These are phyloP conservation scores for Phanerochaete carnosa DNA, from an alignment of 768 basidiomycete genomes.

Conservation along the genomic window DNA sequence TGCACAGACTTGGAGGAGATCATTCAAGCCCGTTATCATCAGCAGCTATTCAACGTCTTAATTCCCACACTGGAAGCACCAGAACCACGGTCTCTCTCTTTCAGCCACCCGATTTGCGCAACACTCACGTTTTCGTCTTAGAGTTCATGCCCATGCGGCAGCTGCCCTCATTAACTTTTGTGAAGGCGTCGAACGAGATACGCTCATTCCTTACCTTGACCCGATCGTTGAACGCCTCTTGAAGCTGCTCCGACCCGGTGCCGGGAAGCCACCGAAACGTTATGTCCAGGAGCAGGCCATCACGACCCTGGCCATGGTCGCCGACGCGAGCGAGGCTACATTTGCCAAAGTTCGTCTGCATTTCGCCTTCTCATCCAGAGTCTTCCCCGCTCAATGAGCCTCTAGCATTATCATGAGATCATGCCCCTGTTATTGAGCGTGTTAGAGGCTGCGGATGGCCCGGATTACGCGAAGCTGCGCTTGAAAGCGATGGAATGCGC, in stretches of 20 bases:
- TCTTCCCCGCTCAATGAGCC: background rate
- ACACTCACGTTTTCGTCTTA: slow-evolving; percentile 25
- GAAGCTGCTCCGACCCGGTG: slow-evolving; percentile 55
- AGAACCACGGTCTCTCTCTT: slow-evolving; percentile 54
- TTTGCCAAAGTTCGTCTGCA: slow-evolving; percentile 59
- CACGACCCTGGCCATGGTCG: slow-evolving; percentile 86
- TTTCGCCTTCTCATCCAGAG: background rate
- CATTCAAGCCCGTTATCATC: slow-evolving; percentile 70
- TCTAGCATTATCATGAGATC: slow-evolving; percentile 69
- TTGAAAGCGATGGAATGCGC: slow-evolving; percentile 92
- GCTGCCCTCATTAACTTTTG: slow-evolving; percentile 91
- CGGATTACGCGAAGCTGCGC: slow-evolving; percentile 64
- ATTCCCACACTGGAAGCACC: slow-evolving; percentile 74
- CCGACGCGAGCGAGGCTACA: slow-evolving; percentile 75
- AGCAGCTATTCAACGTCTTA: slow-evolving; percentile 64
- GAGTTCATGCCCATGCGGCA: slow-evolving; percentile 84
- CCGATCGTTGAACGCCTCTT: slow-evolving; percentile 72
- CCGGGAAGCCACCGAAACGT: slow-evolving; percentile 41
- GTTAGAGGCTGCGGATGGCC: slow-evolving; percentile 64
- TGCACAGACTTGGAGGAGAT: slow-evolving; percentile 88
- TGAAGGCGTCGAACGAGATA: slow-evolving; percentile 75
- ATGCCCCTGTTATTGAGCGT: slow-evolving; percentile 82
- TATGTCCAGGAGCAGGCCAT: slow-evolving; percentile 90
- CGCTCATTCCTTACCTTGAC: slow-evolving; percentile 74
- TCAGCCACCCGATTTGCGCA: background rate